These are phyloP conservation scores for Fusarium guadeloupense DNA, from an alignment of 2,329 filamentous ascomycete species.

Conservation along the genomic window DNA sequence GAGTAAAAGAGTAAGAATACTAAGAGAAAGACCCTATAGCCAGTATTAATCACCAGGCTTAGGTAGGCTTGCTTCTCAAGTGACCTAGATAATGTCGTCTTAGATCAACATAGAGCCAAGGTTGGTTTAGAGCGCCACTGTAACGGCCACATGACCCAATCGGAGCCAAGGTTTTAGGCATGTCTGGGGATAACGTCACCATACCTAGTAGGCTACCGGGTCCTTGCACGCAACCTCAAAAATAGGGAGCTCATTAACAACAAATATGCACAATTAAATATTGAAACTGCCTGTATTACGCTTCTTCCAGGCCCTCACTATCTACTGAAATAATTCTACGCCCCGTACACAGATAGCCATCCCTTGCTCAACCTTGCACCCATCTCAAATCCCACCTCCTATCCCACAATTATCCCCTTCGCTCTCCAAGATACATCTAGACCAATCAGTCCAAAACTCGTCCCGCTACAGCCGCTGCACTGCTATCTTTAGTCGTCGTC, in stretches of 20 bases:
- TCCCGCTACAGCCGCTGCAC: slow-evolving; percentile 76
- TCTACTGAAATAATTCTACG: slow-evolving; percentile 17
- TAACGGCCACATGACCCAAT: slow-evolving; percentile 30
- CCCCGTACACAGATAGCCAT: slow-evolving; percentile 8
- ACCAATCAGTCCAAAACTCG: slow-evolving; percentile 68
- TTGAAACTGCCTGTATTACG: slow-evolving; percentile 15
- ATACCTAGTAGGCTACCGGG: background rate
- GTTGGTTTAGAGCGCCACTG: slow-evolving; percentile 18
- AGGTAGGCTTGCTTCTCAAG: slow-evolving; percentile 9
- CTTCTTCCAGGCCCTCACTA: slow-evolving; percentile 27
- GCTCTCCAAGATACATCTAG: slow-evolving; percentile 1
- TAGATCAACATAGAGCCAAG: slow-evolving; percentile 7
- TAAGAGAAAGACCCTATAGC: background rate
- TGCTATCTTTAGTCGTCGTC: slow-evolving; percentile 89
- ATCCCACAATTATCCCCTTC: background rate
- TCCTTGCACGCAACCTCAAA: background rate
- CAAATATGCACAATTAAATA: slow-evolving; percentile 22
- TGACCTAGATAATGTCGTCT: slow-evolving; percentile 14
- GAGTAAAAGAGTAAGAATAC: background rate
- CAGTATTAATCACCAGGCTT: slow-evolving; percentile 15
- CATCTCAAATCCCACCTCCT: slow-evolving; percentile 8
- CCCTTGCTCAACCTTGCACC: slow-evolving; percentile 11
- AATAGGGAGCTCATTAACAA: background rate
- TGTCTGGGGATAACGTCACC: slow-evolving; percentile 30
- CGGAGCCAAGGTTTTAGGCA: slow-evolving; percentile 3